Conservation (phyloP, 192 early-diverging fungal genomes). For the Diversispora epigaea region DNA sequence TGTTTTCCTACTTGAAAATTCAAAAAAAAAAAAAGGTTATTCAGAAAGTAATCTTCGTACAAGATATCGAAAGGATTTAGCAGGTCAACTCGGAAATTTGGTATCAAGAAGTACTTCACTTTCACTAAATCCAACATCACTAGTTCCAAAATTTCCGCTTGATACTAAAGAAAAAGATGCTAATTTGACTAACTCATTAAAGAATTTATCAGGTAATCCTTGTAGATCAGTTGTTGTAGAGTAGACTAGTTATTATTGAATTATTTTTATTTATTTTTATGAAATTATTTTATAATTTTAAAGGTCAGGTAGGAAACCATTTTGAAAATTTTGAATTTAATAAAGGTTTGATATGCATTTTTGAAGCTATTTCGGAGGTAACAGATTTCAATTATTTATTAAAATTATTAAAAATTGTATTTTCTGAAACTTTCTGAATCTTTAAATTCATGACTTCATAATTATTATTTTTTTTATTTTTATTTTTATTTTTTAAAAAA, state of each 20-base stretch:
- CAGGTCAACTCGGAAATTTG: constrained; percentile 83
- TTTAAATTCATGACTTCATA: too few relatives aligned
- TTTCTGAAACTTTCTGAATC: too few relatives aligned
- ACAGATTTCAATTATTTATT: background rate
- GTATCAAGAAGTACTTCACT: constrained; percentile 63
- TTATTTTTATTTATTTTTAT: background rate
- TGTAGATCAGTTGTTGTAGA: too few relatives aligned
- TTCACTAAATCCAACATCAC: constrained; percentile 51
- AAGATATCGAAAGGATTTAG: constrained; percentile 78
- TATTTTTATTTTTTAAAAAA: too few relatives aligned
- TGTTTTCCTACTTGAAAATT: background rate
- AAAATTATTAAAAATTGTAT: background rate
- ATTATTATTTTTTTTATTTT: too few relatives aligned
- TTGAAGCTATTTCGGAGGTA: constrained; percentile 64
- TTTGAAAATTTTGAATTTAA: constrained; percentile 64
- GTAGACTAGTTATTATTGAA: background rate
- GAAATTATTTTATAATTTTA: background rate
- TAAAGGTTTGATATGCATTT: constrained; percentile 58
- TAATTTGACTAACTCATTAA: constrained; percentile 37
- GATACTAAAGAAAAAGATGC: constrained; percentile 29
- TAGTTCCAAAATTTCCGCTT: constrained; percentile 40
- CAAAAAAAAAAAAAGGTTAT: constrained; percentile 53
- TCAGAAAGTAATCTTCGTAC: constrained; percentile 62
- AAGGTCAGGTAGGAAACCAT: constrained; percentile 35
- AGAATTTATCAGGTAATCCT: constrained; percentile 37